phyloP scores from a whole-genome alignment of 345 rosid species.

The Eucalyptus virginea region DNA sequence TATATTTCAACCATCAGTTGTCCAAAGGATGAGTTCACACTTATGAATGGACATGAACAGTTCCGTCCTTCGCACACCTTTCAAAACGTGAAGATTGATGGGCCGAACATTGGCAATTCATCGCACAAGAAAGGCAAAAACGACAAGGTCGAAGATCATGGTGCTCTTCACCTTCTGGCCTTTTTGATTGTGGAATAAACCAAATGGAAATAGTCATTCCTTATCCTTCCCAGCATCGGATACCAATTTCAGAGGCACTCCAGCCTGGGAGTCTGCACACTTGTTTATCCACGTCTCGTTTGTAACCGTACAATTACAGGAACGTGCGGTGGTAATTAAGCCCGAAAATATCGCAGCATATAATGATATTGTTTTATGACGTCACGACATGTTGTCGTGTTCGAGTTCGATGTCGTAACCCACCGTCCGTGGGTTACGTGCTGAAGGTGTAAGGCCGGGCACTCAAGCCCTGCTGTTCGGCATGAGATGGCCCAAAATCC shows the following conservation, averaged over 20 bases:
- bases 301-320: not conserved
- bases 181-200: not conserved
- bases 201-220: not conserved
- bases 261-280: not conserved
- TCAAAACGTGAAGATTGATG: not conserved
- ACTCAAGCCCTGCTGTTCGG: not conserved
- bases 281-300: not conserved
- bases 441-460: not conserved
- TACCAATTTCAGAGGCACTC: not conserved
- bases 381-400: not conserved
- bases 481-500: not conserved
- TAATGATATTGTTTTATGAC: not conserved
- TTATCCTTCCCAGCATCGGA: not conserved
- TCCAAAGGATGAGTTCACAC: no score
- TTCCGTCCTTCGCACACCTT: not conserved
- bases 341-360: not conserved
- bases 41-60: not conserved
- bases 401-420: not conserved
- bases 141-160: not conserved
- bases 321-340: not conserved
- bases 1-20: no score
- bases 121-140: not conserved
- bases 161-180: not conserved
- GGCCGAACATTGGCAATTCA: not conserved
- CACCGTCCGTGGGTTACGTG: not conserved